These are phyloP conservation scores for Solanum aculeatissimum DNA, from an alignment of 305 asterid genomes.

Conservation along the genomic window DNA sequence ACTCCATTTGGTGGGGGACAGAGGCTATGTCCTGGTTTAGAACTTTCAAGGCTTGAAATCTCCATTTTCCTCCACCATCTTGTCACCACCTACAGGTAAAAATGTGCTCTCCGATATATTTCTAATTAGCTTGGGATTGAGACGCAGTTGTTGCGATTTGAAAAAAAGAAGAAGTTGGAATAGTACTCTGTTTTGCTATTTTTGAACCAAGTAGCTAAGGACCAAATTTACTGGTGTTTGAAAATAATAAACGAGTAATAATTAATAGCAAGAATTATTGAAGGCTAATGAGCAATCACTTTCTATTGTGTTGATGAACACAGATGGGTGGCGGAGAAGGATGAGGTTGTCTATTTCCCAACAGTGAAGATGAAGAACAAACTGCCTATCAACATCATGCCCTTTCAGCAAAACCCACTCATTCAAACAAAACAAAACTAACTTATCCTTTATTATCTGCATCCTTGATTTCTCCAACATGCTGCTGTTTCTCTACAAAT, in stretches of 20 bases:
- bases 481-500: not conserved
- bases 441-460: not conserved
- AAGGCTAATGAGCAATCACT: not conserved
- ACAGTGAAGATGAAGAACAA: slow-evolving; percentile 83
- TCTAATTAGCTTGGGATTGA: not conserved
- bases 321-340: slow-evolving; percentile 83
- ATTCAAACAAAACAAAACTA: slow-evolving; percentile 8
- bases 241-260: not conserved
- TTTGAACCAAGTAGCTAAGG: not conserved
- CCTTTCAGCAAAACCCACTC: slow-evolving; percentile 22
- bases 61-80: slow-evolving; percentile 85
- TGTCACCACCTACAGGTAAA: slow-evolving; percentile 70
- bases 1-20: slow-evolving; percentile 99
- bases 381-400: slow-evolving; percentile 75
- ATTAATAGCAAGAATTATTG: not conserved
- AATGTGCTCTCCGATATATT: not conserved
- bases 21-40: slow-evolving; percentile 88
- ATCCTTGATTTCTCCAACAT: not conserved
- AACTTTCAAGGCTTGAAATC: slow-evolving; percentile 86
- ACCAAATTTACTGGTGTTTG: not conserved
- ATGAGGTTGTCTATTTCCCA: slow-evolving; percentile 76
- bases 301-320: slow-evolving; percentile 25
- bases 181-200: not conserved
- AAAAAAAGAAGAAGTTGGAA: not conserved
- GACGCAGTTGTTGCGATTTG: not conserved